These are phyloP conservation scores for Hypoxylon subgilvum DNA, from an alignment of 495 filamentous ascomycete species.

Conservation along the genomic window DNA sequence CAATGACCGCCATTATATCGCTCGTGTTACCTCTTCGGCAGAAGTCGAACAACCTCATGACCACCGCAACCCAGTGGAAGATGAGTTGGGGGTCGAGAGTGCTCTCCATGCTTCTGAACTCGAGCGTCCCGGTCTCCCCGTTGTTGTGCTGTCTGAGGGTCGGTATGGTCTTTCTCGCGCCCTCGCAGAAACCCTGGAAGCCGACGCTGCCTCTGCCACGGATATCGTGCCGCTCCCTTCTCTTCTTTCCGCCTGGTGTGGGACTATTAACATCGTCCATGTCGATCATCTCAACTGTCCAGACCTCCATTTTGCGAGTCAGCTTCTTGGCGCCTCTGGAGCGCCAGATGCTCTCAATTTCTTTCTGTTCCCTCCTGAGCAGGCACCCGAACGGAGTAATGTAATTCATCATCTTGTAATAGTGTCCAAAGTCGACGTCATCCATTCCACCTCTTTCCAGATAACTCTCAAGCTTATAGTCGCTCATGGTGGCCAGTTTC, in stretches of 20 bases:
- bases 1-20: conserved; percentile 11
- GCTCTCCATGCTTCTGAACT: conserved; percentile 20
- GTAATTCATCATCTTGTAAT: conserved; percentile 1
- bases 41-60: conserved; percentile 16
- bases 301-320: neutral
- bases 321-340: neutral
- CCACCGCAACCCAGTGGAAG: conserved; percentile 12
- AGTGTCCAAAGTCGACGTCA: neutral
- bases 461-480: neutral
- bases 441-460: neutral
- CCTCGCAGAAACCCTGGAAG: conserved; percentile 14
- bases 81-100: conserved; percentile 15
- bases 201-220: conserved; percentile 16
- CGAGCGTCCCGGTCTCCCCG: conserved; percentile 22
- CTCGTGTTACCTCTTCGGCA: conserved; percentile 1
- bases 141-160: conserved; percentile 1
- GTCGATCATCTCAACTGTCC: neutral
- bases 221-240: neutral
- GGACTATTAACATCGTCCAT: too few relatives aligned
- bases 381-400: neutral
- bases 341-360: conserved; percentile 17
- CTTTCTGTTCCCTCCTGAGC: neutral
- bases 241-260: neutral
- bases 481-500: neutral
- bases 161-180: too few relatives aligned